phyloP scores from a whole-genome alignment of 2,329 filamentous ascomycete genomes.

The Pleomassaria siparia region DNA sequence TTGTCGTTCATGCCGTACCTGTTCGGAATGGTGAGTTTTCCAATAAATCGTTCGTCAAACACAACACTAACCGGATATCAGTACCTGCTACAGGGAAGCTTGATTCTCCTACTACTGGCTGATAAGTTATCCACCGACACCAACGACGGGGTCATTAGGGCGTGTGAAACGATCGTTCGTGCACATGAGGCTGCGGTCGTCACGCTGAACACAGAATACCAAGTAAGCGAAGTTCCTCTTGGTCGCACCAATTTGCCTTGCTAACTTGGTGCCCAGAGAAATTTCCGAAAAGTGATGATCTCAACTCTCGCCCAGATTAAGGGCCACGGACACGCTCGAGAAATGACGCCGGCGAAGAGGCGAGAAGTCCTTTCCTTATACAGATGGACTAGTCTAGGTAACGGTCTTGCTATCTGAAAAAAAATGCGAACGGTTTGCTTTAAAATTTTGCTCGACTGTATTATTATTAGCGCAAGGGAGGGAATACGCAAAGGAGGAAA shows the following conservation, averaged over 20 bases:
- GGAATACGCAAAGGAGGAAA: background rate
- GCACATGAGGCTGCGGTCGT: constrained; percentile 95
- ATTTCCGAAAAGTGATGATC: constrained; percentile 58
- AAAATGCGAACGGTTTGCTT: background rate
- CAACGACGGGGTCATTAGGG: constrained; percentile 78
- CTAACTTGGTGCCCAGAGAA: constrained; percentile 43
- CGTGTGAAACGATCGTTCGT: constrained; percentile 89
- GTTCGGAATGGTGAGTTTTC: constrained; percentile 72
- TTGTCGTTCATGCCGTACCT: constrained; percentile 96
- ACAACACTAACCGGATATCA: constrained; percentile 1
- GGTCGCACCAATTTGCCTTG: constrained; percentile 6
- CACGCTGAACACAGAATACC: constrained; percentile 92
- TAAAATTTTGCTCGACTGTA: background rate
- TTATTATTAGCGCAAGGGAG: background rate
- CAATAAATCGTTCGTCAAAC: background rate
- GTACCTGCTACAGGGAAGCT: constrained; percentile 86
- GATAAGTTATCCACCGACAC: constrained; percentile 86
- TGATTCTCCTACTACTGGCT: constrained; percentile 81
- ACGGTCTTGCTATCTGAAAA: constrained; percentile 40
- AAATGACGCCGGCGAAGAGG: constrained; percentile 43
- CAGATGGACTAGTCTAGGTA: constrained; percentile 52
- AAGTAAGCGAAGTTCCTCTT: constrained; percentile 54
- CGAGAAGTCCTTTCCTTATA: constrained; percentile 56
- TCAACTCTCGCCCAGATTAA: constrained; percentile 42
- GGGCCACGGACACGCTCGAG: constrained; percentile 37